Conservation (phyloP, 2,329 filamentous ascomycete genomes). For the Biscogniauxia marginata region DNA sequence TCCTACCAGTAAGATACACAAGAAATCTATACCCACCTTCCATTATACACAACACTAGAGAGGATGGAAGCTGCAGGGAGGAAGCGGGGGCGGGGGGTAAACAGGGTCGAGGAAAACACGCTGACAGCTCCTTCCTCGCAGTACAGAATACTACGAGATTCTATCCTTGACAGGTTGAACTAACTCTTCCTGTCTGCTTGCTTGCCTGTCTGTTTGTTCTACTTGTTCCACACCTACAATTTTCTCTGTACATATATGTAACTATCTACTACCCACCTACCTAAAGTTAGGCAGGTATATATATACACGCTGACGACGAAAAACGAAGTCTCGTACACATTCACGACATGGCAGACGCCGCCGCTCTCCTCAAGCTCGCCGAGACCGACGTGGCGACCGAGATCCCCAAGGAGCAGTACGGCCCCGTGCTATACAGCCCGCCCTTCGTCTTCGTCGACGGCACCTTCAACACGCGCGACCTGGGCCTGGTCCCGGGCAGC, state of each 20-base stretch:
- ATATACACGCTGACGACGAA: too few relatives aligned
- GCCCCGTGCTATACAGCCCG: constrained; percentile 36
- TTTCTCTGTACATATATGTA: neutral
- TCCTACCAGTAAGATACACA: too few relatives aligned
- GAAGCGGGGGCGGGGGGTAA: neutral
- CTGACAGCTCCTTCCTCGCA: neutral
- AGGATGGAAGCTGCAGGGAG: neutral
- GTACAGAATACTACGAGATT: neutral
- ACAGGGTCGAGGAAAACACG: neutral
- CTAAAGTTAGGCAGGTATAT: neutral
- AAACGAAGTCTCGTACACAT: too few relatives aligned
- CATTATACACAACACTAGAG: too few relatives aligned
- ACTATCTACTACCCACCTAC: neutral
- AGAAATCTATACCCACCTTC: too few relatives aligned
- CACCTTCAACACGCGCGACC: constrained; percentile 52
- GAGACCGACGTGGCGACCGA: constrained; percentile 40
- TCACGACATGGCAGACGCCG: constrained; percentile 27
- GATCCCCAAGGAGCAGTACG: constrained; percentile 38
- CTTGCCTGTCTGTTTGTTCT: neutral
- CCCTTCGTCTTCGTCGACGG: constrained; percentile 48
- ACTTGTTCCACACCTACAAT: neutral
- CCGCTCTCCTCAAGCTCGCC: constrained; percentile 38
- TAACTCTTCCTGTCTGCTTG: neutral
- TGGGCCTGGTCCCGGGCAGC: constrained; percentile 44
- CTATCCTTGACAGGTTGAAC: neutral